Evolutionary conservation across 306 rosid species (phyloP).

Genomic region (Glycyrrhiza uralensis): DNA sequence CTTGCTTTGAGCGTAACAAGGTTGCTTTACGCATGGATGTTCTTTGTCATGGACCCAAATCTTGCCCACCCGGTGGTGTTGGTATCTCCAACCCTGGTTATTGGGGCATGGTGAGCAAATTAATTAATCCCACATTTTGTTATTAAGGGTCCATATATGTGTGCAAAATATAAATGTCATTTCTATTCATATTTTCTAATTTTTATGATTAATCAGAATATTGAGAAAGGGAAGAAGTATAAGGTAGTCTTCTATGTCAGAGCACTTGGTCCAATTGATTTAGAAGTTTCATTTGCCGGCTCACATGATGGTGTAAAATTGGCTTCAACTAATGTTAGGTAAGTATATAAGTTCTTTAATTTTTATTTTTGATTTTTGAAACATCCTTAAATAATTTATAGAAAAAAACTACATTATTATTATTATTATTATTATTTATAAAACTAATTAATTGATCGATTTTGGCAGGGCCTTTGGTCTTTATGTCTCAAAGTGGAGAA

Average conservation of each 20-base stretch:
- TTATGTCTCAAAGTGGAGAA: conserved; percentile 17
- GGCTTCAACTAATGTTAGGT: conserved; percentile 52
- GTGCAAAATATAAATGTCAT: neutral
- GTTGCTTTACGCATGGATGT: conserved; percentile 59
- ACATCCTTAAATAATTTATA: too few species aligned
- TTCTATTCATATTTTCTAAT: neutral
- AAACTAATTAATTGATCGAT: neutral
- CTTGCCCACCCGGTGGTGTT: conserved; percentile 65
- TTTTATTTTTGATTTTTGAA: neutral
- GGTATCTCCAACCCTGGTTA: conserved; percentile 79
- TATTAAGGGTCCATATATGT: neutral
- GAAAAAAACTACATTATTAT: too few species aligned
- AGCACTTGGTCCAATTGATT: conserved; percentile 42
- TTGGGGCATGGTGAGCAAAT: conserved; percentile 69
- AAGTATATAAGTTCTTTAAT: too few species aligned
- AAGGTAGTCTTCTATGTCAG: conserved; percentile 47
- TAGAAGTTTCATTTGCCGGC: conserved; percentile 46
- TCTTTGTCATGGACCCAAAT: conserved; percentile 44
- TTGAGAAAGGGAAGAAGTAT: conserved; percentile 58
- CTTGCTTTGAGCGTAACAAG: conserved; percentile 64
- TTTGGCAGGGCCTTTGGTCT: neutral
- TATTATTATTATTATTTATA: too few species aligned
- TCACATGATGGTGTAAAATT: conserved; percentile 33
- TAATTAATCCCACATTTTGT: neutral
- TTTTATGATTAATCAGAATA: conserved; percentile 61